Conservation (phyloP, 768 basidiomycete genomes). For the Butyriboletus loyo region DNA sequence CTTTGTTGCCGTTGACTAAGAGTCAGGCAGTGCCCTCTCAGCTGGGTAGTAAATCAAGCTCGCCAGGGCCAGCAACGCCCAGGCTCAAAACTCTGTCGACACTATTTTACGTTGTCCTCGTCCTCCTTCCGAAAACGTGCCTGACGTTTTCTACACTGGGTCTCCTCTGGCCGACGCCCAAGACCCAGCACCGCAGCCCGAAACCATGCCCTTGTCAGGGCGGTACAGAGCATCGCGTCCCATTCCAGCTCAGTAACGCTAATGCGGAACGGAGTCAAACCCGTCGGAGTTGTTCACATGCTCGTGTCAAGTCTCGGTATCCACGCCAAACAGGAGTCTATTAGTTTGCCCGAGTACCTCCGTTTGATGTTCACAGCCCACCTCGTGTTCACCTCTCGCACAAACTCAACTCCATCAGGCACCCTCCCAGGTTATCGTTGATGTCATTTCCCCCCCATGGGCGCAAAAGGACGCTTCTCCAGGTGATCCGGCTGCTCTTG, state of each 20-base stretch:
- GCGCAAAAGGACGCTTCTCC: not conserved
- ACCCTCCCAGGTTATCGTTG: conserved; percentile 13
- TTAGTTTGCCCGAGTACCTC: not conserved
- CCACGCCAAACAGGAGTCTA: not conserved
- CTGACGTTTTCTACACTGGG: not conserved
- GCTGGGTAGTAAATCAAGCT: conserved; percentile 19
- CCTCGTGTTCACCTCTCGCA: not conserved
- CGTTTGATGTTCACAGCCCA: not conserved
- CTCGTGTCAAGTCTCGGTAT: not conserved
- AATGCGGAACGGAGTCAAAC: not conserved
- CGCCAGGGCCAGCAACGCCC: conserved; percentile 7
- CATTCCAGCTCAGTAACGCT: not conserved
- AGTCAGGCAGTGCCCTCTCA: conserved; percentile 21
- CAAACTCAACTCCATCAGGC: not conserved
- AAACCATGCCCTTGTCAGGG: not conserved
- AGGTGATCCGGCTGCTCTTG: not conserved
- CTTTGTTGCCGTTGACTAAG: conserved; percentile 13
- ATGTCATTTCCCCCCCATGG: not conserved
- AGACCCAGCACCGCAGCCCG: conserved; percentile 6
- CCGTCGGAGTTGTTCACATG: not conserved
- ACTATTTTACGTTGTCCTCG: not conserved
- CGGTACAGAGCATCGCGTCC: not conserved
- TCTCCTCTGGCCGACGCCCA: conserved; percentile 1
- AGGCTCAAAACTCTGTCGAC: not conserved
- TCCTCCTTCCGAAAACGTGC: not conserved